A percentile compares a stretch with the other conserved stretches of the same genome.
Evolutionary conservation across 805 yeast genomes (phyloP).

Genomic region (Candida gorgasii): DNA sequence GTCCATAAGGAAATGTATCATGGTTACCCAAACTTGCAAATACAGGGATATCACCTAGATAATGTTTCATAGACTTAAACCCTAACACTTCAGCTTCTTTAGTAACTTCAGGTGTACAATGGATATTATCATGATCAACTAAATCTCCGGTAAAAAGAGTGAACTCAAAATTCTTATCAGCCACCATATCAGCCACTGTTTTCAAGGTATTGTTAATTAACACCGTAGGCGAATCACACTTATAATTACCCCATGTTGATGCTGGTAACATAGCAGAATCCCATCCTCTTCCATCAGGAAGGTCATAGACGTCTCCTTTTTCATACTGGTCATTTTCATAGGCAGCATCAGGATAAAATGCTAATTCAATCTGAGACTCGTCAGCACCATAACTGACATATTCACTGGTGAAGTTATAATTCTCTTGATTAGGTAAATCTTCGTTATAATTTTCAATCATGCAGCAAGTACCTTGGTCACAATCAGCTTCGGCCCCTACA

Average conservation of each 20-base stretch:
- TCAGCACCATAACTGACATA: constrained; percentile 19
- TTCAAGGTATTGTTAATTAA: constrained; percentile 59
- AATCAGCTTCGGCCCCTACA: constrained; percentile 58
- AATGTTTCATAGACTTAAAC: constrained; percentile 58
- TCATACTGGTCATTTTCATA: constrained; percentile 25
- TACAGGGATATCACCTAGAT: constrained; percentile 53
- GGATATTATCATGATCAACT: constrained; percentile 63
- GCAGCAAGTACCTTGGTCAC: constrained; percentile 61
- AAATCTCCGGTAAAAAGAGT: constrained; percentile 73
- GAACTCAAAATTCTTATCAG: constrained; percentile 50
- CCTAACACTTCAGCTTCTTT: constrained; percentile 72
- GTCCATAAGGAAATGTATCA: constrained; percentile 73
- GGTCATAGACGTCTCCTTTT: constrained; percentile 36
- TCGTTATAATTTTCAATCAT: constrained; percentile 47
- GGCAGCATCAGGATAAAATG: constrained; percentile 27
- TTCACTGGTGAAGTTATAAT: constrained; percentile 32
- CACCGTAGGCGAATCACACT: constrained; percentile 68
- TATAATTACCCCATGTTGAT: constrained; percentile 58
- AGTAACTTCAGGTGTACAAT: constrained; percentile 59
- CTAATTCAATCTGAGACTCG: constrained; percentile 8
- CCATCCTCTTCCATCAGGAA: constrained; percentile 21
- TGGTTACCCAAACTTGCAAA: constrained; percentile 69
- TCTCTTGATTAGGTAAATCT: constrained; percentile 21
- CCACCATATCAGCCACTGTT: constrained; percentile 15
- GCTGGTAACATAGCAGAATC: constrained; percentile 45